phyloP scores from a whole-genome alignment of 1,284 basidiomycete genomes.

The Austroboletus novae-zelandiae region DNA sequence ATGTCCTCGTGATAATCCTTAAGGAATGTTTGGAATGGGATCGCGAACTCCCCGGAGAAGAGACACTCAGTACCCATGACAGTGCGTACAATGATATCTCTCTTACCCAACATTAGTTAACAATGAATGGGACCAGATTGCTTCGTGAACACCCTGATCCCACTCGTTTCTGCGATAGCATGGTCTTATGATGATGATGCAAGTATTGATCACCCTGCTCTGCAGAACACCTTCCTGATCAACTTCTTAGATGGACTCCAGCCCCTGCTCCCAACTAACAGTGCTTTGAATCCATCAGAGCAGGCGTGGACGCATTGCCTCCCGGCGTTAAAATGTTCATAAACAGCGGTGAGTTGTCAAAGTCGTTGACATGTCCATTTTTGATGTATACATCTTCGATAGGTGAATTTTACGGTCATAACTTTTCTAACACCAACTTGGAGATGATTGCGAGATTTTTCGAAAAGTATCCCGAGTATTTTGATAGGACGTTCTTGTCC shows the following conservation, averaged over 20 bases:
- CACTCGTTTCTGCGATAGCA: constrained; percentile 15
- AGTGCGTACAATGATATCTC: too few species aligned
- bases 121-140: too few species aligned
- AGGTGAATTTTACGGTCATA: constrained; percentile 35
- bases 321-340: constrained; percentile 47
- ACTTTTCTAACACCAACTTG: constrained; percentile 36
- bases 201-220: constrained; percentile 1
- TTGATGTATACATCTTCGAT: too few species aligned
- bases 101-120: too few species aligned
- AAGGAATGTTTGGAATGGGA: too few species aligned
- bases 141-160: too few species aligned
- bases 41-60: too few species aligned
- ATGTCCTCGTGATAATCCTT: too few species aligned
- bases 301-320: constrained; percentile 54
- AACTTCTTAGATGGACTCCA: constrained; percentile 22
- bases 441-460: constrained; percentile 46
- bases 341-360: constrained; percentile 41
- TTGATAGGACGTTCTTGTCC: constrained; percentile 46
- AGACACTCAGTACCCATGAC: too few species aligned
- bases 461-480: constrained; percentile 51
- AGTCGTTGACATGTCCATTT: neutral
- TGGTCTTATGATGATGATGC: constrained; percentile 30
- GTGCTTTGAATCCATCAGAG: constrained; percentile 64
- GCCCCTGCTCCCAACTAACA: constrained; percentile 44
- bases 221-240: neutral